Evolutionary conservation across 768 basidiomycete genomes (phyloP), one percentile per base, ranked within the genome.

Genomic region (Lactarius sp.): DNA sequence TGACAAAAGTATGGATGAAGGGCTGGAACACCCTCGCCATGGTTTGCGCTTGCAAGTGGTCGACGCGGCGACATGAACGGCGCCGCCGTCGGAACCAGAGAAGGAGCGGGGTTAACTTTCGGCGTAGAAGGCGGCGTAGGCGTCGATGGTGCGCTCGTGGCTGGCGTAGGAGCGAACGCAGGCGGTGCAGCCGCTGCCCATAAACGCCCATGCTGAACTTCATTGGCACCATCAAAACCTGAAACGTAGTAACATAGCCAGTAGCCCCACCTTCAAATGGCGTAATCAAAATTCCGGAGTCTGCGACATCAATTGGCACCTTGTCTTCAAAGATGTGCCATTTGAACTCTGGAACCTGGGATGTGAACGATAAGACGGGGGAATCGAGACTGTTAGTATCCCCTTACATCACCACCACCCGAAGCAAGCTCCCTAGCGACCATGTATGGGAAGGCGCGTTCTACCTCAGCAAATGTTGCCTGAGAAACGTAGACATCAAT

Each of bases 311-410:
- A 66, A 94, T 90, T 2, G 85, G 80, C 31, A 80, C 77, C 18
- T 79, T 79, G 66, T 91, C 84, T 49, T 85, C 81, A 67, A 94
- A 85, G 56, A 94, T 83, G 68, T 90, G 87, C 87, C 88, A 94
- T 69, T 81, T 80, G 71, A 94, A 87, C 65, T 88, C 85, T 6
- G 92, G 92, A 13, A 94, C 85, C 86, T 93, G 64, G 18, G 47
- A 34, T 44, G 44, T 52, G 56, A 68, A 53, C 50, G 42, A 47
- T 18, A n/a, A 56, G 49, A 50, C 34, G 20, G 56, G n/a, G 31
- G 51, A 18, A 31, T 20, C 22, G 36, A n/a, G 52, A 39, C 31
- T 4, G 47, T 42, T 42, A 33, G 18, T 47, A 22, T 50, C 36
- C 36, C 73, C 80, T 67, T 69, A 88, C 90, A 75, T 88, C 88